Base-by-base conservation (phyloP, 2,329 filamentous ascomycete species). In the Coniochaeta sp. region DNA sequence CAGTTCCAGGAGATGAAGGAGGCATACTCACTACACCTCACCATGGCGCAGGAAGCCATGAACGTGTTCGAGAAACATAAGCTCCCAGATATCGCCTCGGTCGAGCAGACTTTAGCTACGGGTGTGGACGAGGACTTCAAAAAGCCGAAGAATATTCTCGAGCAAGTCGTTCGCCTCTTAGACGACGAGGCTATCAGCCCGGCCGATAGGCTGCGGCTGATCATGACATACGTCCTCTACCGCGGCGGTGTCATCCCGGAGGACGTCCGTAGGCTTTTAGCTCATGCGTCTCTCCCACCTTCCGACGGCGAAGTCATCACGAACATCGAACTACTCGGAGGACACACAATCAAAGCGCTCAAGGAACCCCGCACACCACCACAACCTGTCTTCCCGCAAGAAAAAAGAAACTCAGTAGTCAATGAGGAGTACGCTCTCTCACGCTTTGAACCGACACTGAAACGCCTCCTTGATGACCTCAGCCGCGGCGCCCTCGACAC, bases 41-140 rank as follows among this genome's bases (percentile, higher is more conserved):
- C 88, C 66, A 98, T 99, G 93, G 95, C 95, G 1, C 90, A 97
- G 71, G 92, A 96, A 71, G 96, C 92, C 72, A 98, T 98, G 93
- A 91, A 91, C 67, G 85, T 90, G 40, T 99, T 99, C 68, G 88
- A 96, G 71, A 79, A 86, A 58, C 85, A 88, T 71, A 96, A 96
- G 70, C 80, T 99, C 7, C 83, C 89, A 7, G 95, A 99, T 69
- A 81, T 98, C 61, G 92, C 92, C 14, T 89, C 89, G 0, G 83
- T 93, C 6, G 95, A 99, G 74, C 95, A 98, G 80, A 91, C 87
- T 31, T 81, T 99, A 65, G 90, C 93, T 11, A 98, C 95, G 0
- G 95, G 95, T 0, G 77, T 97, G 6, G 95, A 98, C 67, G 93
- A 98, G 74, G 93, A 97, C 69, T 89, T 89, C 69, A 88, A 89